Conservation (phyloP, 148 eudicot species). For the Dysphania ambrosioides region DNA sequence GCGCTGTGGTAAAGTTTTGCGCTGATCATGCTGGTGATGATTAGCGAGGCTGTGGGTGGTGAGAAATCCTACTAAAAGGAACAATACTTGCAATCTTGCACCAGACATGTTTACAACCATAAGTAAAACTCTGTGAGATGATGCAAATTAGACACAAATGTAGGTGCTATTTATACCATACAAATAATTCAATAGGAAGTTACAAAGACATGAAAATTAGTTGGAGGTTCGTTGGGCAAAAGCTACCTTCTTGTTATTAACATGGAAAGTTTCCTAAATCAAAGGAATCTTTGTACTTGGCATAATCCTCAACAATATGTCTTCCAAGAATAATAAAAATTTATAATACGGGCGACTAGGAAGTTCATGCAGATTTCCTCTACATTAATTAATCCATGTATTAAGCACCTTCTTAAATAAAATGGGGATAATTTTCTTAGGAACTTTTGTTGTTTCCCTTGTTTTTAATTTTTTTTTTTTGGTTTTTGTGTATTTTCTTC, state of each 20-base stretch:
- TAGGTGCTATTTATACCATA: neutral
- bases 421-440: too few relatives aligned
- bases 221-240: neutral
- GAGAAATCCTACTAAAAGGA: neutral
- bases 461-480: too few relatives aligned
- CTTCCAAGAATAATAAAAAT: too few relatives aligned
- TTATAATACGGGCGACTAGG: neutral
- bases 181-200: neutral
- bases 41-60: neutral
- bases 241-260: neutral
- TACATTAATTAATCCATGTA: too few relatives aligned
- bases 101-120: neutral
- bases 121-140: neutral
- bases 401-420: too few relatives aligned
- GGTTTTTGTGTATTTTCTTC: too few relatives aligned
- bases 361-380: neutral
- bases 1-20: neutral
- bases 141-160: neutral
- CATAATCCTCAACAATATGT: neutral
- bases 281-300: neutral
- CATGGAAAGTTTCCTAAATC: neutral
- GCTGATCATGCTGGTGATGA: conserved; percentile 1
- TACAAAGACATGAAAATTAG: neutral
- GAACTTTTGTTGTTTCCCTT: too few relatives aligned
- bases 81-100: neutral